phyloP scores from a whole-genome alignment of 2,329 filamentous ascomycete genomes.

The Hyphodiscus sp. region DNA sequence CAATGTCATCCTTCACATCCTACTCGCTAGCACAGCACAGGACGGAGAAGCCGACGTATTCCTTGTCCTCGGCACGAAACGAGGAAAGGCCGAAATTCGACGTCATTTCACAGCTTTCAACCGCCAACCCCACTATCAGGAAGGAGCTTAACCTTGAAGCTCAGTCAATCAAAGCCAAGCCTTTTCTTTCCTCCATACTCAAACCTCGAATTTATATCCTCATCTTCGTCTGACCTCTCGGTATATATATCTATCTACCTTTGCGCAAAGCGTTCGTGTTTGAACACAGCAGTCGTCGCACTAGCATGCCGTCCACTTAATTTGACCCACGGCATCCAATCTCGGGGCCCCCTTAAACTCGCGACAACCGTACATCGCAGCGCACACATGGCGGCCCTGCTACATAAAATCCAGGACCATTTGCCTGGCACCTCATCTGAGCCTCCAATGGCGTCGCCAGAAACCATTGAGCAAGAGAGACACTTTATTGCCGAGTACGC shows the following conservation, averaged over 20 bases:
- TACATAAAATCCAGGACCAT: neutral
- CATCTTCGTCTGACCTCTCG: neutral
- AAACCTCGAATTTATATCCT: neutral
- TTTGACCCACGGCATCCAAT: neutral
- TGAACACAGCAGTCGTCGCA: neutral
- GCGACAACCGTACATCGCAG: neutral
- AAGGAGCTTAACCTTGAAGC: no score
- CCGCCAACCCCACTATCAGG: neutral
- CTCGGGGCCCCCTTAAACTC: neutral
- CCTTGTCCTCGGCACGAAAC: neutral
- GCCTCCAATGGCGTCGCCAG: neutral
- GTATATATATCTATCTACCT: neutral
- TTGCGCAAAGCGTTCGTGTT: neutral
- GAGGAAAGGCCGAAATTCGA: neutral
- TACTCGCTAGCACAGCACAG: no score
- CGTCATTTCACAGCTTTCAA: neutral
- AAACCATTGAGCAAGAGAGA: constrained; percentile 19
- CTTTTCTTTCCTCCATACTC: neutral
- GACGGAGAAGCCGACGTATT: neutral
- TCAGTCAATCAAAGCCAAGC: neutral
- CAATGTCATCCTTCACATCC: no score
- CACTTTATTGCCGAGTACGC: constrained; percentile 23
- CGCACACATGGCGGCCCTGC: neutral
- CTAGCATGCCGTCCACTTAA: neutral
- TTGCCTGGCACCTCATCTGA: neutral